Evolutionary conservation across 352 stramenopile genomes (phyloP).

Genomic region (Blastocystis sp.): DNA sequence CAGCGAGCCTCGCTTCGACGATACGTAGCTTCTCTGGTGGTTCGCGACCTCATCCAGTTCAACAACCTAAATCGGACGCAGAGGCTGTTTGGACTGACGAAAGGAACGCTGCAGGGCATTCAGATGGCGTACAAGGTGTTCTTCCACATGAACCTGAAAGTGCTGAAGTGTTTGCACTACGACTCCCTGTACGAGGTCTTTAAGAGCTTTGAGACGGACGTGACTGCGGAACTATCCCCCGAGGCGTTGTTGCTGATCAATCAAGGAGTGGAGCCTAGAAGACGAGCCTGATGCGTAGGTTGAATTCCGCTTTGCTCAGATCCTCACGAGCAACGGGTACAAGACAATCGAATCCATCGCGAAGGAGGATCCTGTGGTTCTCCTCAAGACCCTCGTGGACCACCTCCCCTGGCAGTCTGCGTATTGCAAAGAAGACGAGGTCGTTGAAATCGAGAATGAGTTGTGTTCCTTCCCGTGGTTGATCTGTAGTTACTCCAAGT

Average conservation of each 20-base stretch:
- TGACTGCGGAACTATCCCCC: conserved; percentile 20
- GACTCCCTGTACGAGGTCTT: conserved; percentile 60
- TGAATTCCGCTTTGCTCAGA: conserved; percentile 24
- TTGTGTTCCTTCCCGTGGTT: not conserved
- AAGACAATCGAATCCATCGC: not conserved
- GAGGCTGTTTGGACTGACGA: conserved; percentile 37
- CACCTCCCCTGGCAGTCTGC: conserved; percentile 41
- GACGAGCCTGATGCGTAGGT: not conserved
- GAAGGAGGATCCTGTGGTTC: conserved; percentile 19
- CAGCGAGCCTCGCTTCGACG: not conserved
- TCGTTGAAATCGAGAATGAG: conserved; percentile 31
- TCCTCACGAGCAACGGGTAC: conserved; percentile 50
- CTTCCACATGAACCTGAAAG: conserved; percentile 47
- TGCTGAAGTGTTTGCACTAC: conserved; percentile 51
- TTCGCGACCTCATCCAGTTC: conserved; percentile 15
- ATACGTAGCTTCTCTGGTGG: conserved; percentile 23
- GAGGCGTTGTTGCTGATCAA: conserved; percentile 31
- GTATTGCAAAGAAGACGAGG: conserved; percentile 49
- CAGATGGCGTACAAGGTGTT: conserved; percentile 62
- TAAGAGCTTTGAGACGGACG: conserved; percentile 35
- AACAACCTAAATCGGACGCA: conserved; percentile 50
- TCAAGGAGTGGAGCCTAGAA: conserved; percentile 1
- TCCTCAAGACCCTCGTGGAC: conserved; percentile 23
- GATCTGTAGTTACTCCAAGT: conserved; percentile 56
- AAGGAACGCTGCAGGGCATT: conserved; percentile 28